phyloP scores from a whole-genome alignment of 2,329 filamentous ascomycete species.

The Aspergillus pseudonomiae region DNA sequence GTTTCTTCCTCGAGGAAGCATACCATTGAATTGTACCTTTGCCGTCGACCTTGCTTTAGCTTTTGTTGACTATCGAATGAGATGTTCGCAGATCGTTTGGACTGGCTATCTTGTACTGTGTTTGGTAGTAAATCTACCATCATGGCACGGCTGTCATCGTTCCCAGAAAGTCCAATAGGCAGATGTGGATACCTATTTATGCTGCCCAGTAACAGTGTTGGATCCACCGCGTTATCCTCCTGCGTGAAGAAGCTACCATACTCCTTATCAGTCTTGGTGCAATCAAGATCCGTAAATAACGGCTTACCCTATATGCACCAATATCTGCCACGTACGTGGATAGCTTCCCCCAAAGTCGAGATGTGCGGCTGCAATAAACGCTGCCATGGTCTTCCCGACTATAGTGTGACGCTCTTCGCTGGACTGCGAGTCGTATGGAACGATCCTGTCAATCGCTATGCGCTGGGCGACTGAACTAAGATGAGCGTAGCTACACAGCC shows the following conservation, averaged over 20 bases:
- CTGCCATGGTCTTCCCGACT: neutral
- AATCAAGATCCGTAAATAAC: neutral
- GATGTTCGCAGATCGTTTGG: neutral
- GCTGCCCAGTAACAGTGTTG: neutral
- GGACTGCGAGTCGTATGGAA: neutral
- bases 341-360: neutral
- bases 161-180: neutral
- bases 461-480: neutral
- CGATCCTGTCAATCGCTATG: neutral
- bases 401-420: neutral
- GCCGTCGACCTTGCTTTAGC: neutral
- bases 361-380: neutral
- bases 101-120: no score
- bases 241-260: neutral
- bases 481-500: neutral
- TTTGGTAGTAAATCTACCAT: no score
- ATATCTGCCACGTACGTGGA: neutral
- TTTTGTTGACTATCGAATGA: neutral
- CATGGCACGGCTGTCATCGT: fast-evolving
- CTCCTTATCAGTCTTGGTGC: neutral
- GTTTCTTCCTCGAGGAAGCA: neutral
- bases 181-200: neutral
- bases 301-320: neutral
- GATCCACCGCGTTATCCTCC: neutral
- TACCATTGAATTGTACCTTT: neutral